phyloP scores from a whole-genome alignment of 2,329 filamentous ascomycete genomes.

The Colletotrichum falcatum region DNA sequence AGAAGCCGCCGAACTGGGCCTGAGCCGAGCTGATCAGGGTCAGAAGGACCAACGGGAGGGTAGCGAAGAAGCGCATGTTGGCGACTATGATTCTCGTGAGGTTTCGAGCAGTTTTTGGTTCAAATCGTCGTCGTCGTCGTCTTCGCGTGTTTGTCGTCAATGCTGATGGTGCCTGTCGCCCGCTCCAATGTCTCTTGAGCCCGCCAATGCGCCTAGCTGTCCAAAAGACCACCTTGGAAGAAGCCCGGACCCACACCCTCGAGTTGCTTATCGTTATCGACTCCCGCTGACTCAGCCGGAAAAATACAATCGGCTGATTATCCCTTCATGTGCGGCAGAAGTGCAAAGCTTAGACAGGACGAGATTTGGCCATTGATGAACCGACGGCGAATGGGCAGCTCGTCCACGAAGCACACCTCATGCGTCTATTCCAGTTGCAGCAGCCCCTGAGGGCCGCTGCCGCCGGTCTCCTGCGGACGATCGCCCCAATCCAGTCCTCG shows the following conservation, averaged over 20 bases:
- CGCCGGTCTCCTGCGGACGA: conserved; percentile 45
- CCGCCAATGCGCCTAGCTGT: conserved; percentile 28
- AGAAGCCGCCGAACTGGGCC: conserved; percentile 95
- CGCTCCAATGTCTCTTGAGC: not conserved
- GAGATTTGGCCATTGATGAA: conserved; percentile 24
- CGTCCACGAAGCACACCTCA: conserved; percentile 45
- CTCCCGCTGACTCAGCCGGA: conserved; percentile 38
- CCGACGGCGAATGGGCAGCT: conserved; percentile 33
- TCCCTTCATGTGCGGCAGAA: conserved; percentile 19
- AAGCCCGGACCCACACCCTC: not conserved
- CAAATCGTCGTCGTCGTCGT: no score
- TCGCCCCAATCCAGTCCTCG: conserved; percentile 40
- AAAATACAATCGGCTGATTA: conserved; percentile 37
- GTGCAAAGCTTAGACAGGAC: conserved; percentile 28
- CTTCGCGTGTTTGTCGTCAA: not conserved
- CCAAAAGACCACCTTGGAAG: conserved; percentile 33
- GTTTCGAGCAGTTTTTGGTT: not conserved
- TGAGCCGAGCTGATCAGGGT: conserved; percentile 71
- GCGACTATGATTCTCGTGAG: no score
- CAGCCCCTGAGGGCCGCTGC: conserved; percentile 59
- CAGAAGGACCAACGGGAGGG: conserved; percentile 59
- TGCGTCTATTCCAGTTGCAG: conserved; percentile 62
- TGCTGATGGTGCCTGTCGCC: not conserved
- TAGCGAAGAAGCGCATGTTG: conserved; percentile 49
- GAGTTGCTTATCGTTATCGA: conserved; percentile 38